Base-by-base conservation (phyloP, 306 rosid genomes). In the Lathyrus aphaca region DNA sequence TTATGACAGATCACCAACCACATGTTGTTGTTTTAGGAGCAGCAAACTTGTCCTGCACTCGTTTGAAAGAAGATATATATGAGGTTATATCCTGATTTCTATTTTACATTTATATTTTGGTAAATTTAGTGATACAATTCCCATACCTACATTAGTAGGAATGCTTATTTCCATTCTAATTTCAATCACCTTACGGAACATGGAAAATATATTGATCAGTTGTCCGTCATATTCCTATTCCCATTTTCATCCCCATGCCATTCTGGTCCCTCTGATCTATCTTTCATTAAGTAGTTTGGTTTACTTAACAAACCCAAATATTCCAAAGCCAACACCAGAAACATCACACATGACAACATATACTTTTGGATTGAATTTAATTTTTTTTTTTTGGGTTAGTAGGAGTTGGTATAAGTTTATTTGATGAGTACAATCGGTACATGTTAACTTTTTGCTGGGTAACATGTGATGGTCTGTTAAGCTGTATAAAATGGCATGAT, bases 1-100 rank as follows among this genome's bases (percentile, higher is more conserved):
- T 94, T 81, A 94, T 94, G 99, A 94, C 97, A 4, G 99, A 94
- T 66, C 99, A 94, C 78, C 99, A 94, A 79, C 99, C 99, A 5
- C 99, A 94, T 78, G 99, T 94, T 49, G 95, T 91, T 71, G 96
- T 91, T 69, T 69, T 94, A 71, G 99, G 99, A 75, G 99, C 99
- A 53, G 95, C 84, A 69, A 91, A 94, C 81, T 80, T 94, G 79
- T 87, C 96, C 29, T 91, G 99, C 72, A 85, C 90, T 43, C 92
- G 97, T 73, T 74, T 94, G 86, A 94, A 94, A 78, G 96, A 91
- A 15, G 97, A 94, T 75, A 91, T 94, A 71, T 94, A 94, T 11
- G 99, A 91, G 96, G 99, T 94, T 58, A 64, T 23, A 77, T 73
- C 37, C 43, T 72, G 74, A 56, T 73, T 50, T 61, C 66, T 64